These are phyloP conservation scores for Kickxella alabastrina DNA, from an alignment of 192 early-diverging fungal genomes.

Conservation along the genomic window DNA sequence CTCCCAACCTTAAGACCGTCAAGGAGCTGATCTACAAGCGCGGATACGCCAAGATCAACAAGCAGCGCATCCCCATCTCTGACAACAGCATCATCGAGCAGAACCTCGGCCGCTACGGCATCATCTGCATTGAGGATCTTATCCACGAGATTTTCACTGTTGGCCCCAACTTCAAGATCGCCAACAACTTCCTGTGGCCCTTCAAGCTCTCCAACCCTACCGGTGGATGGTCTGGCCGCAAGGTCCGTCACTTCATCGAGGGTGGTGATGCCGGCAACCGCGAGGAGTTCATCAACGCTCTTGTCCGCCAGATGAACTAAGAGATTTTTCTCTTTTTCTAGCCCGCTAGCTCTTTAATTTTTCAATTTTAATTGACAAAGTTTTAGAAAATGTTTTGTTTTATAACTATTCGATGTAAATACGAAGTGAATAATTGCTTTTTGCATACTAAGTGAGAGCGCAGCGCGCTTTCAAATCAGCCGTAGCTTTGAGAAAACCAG, in stretches of 20 bases:
- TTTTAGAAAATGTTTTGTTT: too few relatives aligned
- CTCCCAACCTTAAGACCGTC: slow-evolving; percentile 97
- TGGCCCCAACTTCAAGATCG: slow-evolving; percentile 96
- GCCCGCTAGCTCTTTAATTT: too few relatives aligned
- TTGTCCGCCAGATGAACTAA: slow-evolving; percentile 97
- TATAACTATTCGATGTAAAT: slow-evolving; percentile 1
- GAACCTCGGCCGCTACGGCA: slow-evolving; percentile 86
- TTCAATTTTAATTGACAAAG: too few relatives aligned
- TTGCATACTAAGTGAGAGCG: too few relatives aligned
- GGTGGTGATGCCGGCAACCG: slow-evolving; percentile 98
- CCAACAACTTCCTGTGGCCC: slow-evolving; percentile 98
- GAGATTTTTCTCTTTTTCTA: slow-evolving; percentile 6
- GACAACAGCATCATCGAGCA: slow-evolving; percentile 96
- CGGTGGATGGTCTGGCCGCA: slow-evolving; percentile 91
- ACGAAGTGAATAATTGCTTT: not conserved
- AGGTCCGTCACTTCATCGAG: slow-evolving; percentile 93
- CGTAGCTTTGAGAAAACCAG: slow-evolving; percentile 66
- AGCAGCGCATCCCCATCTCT: slow-evolving; percentile 92
- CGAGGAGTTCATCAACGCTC: slow-evolving; percentile 93
- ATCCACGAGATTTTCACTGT: slow-evolving; percentile 99
- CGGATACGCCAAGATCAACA: slow-evolving; percentile 97
- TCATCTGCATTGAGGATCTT: slow-evolving; percentile 97
- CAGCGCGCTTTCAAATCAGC: too few relatives aligned
- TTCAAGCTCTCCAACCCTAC: slow-evolving; percentile 98
- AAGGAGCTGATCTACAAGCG: slow-evolving; percentile 99